These are phyloP conservation scores for Paramecium sonneborni DNA, from an alignment of 73 alveolate genomes.

Conservation along the genomic window DNA sequence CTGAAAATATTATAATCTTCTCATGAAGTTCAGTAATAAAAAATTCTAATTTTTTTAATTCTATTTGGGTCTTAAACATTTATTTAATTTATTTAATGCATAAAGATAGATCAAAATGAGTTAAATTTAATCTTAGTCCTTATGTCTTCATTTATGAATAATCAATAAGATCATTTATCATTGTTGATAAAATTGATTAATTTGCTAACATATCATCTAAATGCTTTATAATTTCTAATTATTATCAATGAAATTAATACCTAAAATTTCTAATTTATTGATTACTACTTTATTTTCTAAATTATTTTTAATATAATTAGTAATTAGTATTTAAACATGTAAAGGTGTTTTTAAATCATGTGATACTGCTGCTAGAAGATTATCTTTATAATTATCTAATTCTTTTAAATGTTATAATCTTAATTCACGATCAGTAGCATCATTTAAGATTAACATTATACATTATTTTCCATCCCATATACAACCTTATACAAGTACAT, in stretches of 20 bases:
- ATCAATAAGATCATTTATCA: slow-evolving; percentile 46
- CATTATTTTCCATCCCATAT: slow-evolving; percentile 40
- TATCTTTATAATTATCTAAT: slow-evolving; percentile 43
- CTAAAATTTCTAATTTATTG: neutral
- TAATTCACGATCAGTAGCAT: slow-evolving; percentile 4
- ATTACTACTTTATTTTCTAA: neutral
- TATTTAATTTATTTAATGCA: neutral
- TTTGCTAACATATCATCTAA: slow-evolving; percentile 11
- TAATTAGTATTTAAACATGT: neutral
- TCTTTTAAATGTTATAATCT: slow-evolving; percentile 15
- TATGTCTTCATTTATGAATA: neutral
- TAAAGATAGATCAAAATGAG: neutral
- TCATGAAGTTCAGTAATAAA: neutral
- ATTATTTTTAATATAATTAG: neutral
- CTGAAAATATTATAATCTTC: neutral
- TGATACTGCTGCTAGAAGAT: slow-evolving; percentile 25
- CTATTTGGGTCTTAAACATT: slow-evolving; percentile 17
- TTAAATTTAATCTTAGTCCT: slow-evolving; percentile 24
- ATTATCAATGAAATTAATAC: neutral
- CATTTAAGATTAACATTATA: slow-evolving; percentile 25
- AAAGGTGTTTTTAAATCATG: slow-evolving; percentile 50
- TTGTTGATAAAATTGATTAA: neutral
- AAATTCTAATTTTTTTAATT: neutral
- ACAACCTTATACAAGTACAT: neutral
- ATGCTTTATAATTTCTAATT: neutral